Percentiles rank a stretch among this genome's conserved stretches.
Evolutionary conservation across 2,329 filamentous ascomycete species (phyloP).

Genomic region (Chrysoporthe puriensis): DNA sequence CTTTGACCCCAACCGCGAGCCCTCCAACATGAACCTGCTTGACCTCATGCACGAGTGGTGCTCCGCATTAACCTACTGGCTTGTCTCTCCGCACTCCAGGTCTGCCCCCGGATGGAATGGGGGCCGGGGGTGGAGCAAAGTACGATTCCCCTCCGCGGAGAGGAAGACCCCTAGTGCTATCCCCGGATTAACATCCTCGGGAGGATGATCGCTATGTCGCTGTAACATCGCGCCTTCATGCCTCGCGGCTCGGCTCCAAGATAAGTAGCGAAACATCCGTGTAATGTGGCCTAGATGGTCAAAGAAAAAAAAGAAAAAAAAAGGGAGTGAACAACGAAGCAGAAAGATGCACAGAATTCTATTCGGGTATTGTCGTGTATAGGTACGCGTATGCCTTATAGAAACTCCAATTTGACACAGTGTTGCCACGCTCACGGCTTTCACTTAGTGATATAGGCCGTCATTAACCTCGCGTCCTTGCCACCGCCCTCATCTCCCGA

Average conservation of each 20-base stretch:
- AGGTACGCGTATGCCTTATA: background rate
- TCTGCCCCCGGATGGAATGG: background rate
- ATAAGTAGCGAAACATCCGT: background rate
- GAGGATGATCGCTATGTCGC: background rate
- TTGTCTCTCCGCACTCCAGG: background rate
- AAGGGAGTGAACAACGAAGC: background rate
- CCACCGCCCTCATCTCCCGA: background rate
- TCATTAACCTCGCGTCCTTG: constrained; percentile 12
- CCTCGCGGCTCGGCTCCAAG: background rate
- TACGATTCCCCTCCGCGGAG: background rate
- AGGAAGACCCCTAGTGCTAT: background rate
- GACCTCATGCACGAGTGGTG: background rate
- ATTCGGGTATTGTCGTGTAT: background rate
- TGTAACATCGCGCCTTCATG: background rate
- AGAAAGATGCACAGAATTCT: background rate
- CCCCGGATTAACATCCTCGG: background rate
- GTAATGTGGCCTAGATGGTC: background rate
- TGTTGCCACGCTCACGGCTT: background rate
- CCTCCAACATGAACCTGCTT: background rate
- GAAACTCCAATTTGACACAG: background rate
- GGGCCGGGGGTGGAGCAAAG: background rate
- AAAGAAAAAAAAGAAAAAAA: too few relatives aligned
- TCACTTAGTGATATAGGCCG: constrained; percentile 18
- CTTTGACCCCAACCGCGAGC: background rate
- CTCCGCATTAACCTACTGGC: background rate